A percentile compares a stretch with the other conserved stretches of the same genome.
phyloP scores from a whole-genome alignment of 2,329 filamentous ascomycete genomes.

The Xylaria sp. region DNA sequence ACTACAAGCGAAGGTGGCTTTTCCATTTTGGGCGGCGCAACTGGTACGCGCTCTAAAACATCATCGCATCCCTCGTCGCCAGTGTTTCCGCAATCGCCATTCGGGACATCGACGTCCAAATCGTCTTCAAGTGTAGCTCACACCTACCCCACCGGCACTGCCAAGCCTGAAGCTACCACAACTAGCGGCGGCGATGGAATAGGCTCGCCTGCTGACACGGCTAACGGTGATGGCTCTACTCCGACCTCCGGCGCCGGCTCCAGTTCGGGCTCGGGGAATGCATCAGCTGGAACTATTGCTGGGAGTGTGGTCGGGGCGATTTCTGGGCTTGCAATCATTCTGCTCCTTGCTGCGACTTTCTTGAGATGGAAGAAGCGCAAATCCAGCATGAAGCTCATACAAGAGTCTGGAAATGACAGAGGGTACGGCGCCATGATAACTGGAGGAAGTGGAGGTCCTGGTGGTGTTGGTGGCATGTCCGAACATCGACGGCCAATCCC shows the following conservation, averaged over 20 bases:
- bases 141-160: slow-evolving; percentile 31
- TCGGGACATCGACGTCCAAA: slow-evolving; percentile 31
- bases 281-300: slow-evolving; percentile 55
- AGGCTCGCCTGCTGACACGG: slow-evolving; percentile 34
- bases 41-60: slow-evolving; percentile 26
- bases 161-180: slow-evolving; percentile 35
- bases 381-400: slow-evolving; percentile 54
- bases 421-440: slow-evolving; percentile 48
- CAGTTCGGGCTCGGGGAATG: slow-evolving; percentile 16
- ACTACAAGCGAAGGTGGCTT: slow-evolving; percentile 34
- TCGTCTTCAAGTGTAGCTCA: slow-evolving; percentile 29
- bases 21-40: slow-evolving; percentile 30
- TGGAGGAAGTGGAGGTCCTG: slow-evolving; percentile 44
- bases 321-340: slow-evolving; percentile 66
- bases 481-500: slow-evolving; percentile 54
- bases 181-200: slow-evolving; percentile 40
- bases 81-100: slow-evolving; percentile 19
- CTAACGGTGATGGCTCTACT: slow-evolving; percentile 13
- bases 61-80: slow-evolving; percentile 29
- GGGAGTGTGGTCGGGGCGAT: slow-evolving; percentile 67
- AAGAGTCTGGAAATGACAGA: slow-evolving; percentile 53
- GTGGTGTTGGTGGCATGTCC: slow-evolving; percentile 54
- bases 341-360: slow-evolving; percentile 63
- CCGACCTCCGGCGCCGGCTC: slow-evolving; percentile 11
- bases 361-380: slow-evolving; percentile 66